phyloP scores from a whole-genome alignment of 1,139 yeast species.

The Spathaspora sp. region DNA sequence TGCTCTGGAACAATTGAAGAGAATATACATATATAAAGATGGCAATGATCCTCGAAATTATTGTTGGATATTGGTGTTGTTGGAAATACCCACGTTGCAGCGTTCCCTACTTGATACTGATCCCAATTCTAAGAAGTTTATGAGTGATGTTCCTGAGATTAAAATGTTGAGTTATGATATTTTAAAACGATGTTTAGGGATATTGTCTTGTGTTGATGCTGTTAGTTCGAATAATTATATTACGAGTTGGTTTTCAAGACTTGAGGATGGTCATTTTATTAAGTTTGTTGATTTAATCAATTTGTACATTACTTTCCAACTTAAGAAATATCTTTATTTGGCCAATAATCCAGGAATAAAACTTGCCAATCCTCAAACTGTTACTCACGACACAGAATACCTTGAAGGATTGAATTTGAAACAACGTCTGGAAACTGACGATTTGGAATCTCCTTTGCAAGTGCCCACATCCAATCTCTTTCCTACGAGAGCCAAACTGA shows the following conservation, averaged over 20 bases:
- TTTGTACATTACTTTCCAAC: conserved; percentile 63
- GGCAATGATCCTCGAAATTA: conserved; percentile 40
- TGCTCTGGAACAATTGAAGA: conserved; percentile 46
- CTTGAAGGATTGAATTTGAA: conserved; percentile 13
- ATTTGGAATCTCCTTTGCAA: conserved; percentile 4
- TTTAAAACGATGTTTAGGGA: conserved; percentile 63
- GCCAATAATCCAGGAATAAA: conserved; percentile 33
- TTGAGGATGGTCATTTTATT: conserved; percentile 38
- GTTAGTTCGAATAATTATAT: conserved; percentile 42
- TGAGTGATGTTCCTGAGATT: conserved; percentile 52
- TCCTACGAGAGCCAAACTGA: conserved; percentile 14
- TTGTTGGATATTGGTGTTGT: conserved; percentile 57
- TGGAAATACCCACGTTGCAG: conserved; percentile 60
- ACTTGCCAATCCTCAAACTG: conserved; percentile 8
- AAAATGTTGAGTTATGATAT: conserved; percentile 61
- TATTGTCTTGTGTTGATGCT: conserved; percentile 53
- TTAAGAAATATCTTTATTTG: conserved; percentile 40
- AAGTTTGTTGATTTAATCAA: conserved; percentile 56
- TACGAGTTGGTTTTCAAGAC: conserved; percentile 58
- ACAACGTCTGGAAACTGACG: conserved; percentile 15
- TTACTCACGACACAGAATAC: conserved; percentile 21
- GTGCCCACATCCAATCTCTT: conserved; percentile 12
- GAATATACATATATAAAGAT: conserved; percentile 34
- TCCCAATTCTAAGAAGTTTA: conserved; percentile 16
- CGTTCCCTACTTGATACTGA: conserved; percentile 39